Evolutionary conservation across 768 basidiomycete species (phyloP), one percentile per base, ranked within the genome.

Genomic region (Podaxis sp.): DNA sequence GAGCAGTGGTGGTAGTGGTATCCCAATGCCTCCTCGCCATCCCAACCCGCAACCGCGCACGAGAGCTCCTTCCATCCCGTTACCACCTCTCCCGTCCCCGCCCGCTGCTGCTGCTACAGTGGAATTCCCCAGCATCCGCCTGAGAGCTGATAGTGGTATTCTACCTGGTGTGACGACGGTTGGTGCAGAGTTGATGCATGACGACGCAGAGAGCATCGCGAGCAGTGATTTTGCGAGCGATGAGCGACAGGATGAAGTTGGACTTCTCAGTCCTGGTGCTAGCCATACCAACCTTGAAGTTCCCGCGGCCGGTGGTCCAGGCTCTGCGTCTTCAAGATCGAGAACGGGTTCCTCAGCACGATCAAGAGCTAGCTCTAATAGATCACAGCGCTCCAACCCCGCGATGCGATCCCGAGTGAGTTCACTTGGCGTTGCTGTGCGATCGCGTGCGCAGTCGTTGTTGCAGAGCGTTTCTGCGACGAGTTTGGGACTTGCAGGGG

Each of bases 401-500:
- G 26, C 48, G 60, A 60, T 71, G 28, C 67, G 76, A 46, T 84
- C 77, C 57, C 79, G 78, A 52, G 78, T 80, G 0, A 79, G 74
- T n/a, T 81, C 84, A n/a, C 69, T 78, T 28, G 74, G 76, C 17
- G 77, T 73, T 39, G 75, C 77, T 39, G 82, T 85, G 44, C 82
- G 90, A n/a, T 84, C 84, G 38, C 78, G 87, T 5, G 77, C 89
- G 3, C 87, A 89, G 70, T 87, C 86, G 3, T 69, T 92, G 61
- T 83, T 92, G 63, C 87, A 89, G 63, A 81, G 82, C 56, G 77
- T 90, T 11, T 64, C 63, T 40, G 81, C 82, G 1, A 82, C 83
- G 3, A 87, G 87, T 0, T 57, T 17, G 42, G 65, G 17, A 63
- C 63, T 15, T 61, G 48, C 8, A 65, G 66, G 17, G 59, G 64